phyloP scores from a whole-genome alignment of 768 basidiomycete species.

The Boletus rex-veris region DNA sequence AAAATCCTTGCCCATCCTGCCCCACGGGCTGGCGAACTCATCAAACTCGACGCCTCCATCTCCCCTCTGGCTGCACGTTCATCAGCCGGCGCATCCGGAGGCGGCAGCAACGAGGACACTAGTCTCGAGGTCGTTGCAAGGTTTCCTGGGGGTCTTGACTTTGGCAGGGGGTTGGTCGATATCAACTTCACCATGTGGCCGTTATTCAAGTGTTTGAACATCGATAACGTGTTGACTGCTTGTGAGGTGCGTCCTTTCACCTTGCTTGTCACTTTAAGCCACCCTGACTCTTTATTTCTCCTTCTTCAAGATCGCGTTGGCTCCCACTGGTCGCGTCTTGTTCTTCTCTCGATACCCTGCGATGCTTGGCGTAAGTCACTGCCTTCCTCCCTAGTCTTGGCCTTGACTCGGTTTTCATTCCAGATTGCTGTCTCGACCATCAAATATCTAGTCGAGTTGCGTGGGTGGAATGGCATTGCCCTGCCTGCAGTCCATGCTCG shows the following conservation, averaged over 20 bases:
- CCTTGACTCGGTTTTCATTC: slow-evolving; percentile 4
- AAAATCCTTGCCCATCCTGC: slow-evolving; percentile 86
- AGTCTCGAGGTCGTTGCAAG: slow-evolving; percentile 81
- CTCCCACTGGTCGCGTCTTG: slow-evolving; percentile 81
- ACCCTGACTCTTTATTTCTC: neutral
- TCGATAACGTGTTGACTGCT: slow-evolving; percentile 90
- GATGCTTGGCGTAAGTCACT: slow-evolving; percentile 71
- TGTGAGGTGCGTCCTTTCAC: slow-evolving; percentile 61
- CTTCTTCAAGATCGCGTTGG: slow-evolving; percentile 66
- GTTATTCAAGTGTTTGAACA: slow-evolving; percentile 85
- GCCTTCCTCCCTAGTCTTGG: neutral
- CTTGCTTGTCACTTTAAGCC: neutral
- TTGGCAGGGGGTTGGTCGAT: slow-evolving; percentile 85
- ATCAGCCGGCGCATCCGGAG: slow-evolving; percentile 38
- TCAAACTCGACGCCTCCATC: slow-evolving; percentile 81
- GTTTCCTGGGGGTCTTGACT: slow-evolving; percentile 92
- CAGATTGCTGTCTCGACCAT: slow-evolving; percentile 87
- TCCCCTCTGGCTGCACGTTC: slow-evolving; percentile 42
- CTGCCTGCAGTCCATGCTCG: slow-evolving; percentile 80
- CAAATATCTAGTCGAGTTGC: slow-evolving; percentile 87
- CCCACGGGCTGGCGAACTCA: slow-evolving; percentile 81
- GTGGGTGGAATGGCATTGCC: slow-evolving; percentile 90
- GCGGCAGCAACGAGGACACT: slow-evolving; percentile 34
- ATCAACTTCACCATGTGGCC: slow-evolving; percentile 99
- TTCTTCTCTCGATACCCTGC: slow-evolving; percentile 89